Evolutionary conservation across 768 basidiomycete genomes (phyloP).

Genomic region (Suillus placidus): DNA sequence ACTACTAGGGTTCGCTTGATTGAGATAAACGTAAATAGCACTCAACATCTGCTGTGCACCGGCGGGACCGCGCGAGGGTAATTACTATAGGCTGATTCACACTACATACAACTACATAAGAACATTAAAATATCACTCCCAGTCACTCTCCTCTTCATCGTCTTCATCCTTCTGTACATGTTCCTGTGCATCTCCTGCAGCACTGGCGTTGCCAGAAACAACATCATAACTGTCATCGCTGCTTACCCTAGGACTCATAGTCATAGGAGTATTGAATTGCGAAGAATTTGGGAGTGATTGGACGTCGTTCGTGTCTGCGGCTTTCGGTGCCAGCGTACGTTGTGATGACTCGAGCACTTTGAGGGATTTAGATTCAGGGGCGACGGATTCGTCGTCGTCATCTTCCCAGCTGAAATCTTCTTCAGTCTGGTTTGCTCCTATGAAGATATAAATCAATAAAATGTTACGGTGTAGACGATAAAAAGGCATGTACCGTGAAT

Average conservation of each 20-base stretch:
- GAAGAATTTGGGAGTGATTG: conserved; percentile 33
- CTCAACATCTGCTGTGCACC: conserved; percentile 1
- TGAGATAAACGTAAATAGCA: conserved; percentile 9
- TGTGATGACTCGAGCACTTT: conserved; percentile 20
- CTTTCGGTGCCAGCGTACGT: conserved; percentile 29
- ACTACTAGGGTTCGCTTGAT: conserved; percentile 3
- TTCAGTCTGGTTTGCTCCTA: conserved; percentile 69
- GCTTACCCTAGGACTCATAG: conserved; percentile 53
- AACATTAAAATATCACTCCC: conserved; percentile 49
- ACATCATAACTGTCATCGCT: conserved; percentile 73
- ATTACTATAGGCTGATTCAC: background rate
- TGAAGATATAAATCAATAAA: conserved; percentile 13
- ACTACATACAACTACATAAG: conserved; percentile 24
- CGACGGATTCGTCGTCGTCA: conserved; percentile 71
- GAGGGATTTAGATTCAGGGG: conserved; percentile 18
- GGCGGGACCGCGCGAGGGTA: background rate
- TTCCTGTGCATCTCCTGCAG: conserved; percentile 33
- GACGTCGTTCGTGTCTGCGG: conserved; percentile 20
- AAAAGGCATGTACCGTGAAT: conserved; percentile 57
- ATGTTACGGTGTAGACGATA: background rate
- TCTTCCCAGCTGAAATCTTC: conserved; percentile 95
- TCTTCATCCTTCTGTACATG: conserved; percentile 40
- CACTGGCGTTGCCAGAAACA: conserved; percentile 56
- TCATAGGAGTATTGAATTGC: conserved; percentile 37
- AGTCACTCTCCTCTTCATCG: conserved; percentile 50